Evolutionary conservation across 2,329 filamentous ascomycete species (phyloP).

Genomic region (Penicillium crustosum): DNA sequence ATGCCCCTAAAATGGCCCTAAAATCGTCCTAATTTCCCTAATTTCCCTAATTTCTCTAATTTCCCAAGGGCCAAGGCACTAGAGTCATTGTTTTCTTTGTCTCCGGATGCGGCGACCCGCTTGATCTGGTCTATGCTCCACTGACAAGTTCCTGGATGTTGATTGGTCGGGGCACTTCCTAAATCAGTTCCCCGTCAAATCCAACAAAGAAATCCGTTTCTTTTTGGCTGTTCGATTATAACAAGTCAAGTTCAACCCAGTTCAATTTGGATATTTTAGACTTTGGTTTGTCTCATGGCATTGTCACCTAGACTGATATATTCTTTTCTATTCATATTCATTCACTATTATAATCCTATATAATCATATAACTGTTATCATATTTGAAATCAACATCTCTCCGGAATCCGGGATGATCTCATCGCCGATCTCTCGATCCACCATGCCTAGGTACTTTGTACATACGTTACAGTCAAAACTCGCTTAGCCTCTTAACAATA

Average conservation of each 20-base stretch:
- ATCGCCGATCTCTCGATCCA: background rate
- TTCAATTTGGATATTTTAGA: no score
- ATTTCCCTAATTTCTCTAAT: background rate
- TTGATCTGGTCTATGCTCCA: background rate
- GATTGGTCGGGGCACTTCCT: background rate
- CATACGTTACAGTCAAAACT: background rate
- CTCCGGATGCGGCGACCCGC: slow-evolving; percentile 27
- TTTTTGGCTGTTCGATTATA: no score
- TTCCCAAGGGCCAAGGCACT: slow-evolving; percentile 7
- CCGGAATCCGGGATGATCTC: slow-evolving; percentile 1
- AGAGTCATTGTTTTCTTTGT: slow-evolving; percentile 31
- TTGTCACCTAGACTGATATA: background rate
- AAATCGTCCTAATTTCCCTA: background rate
- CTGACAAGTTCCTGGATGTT: background rate
- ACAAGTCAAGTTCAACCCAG: no score
- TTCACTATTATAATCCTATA: no score
- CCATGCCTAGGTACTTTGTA: no score
- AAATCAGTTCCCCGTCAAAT: slow-evolving; percentile 21
- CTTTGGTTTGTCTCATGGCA: background rate
- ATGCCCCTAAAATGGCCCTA: background rate
- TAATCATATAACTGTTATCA: no score
- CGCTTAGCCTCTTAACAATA: background rate
- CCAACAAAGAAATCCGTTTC: slow-evolving; percentile 9
- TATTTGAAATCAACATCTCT: no score
- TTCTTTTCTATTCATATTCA: background rate